Evolutionary conservation across 2,329 filamentous ascomycete species (phyloP), one percentile per base, ranked within the genome.

Genomic region (Hypomyces rosellus): DNA sequence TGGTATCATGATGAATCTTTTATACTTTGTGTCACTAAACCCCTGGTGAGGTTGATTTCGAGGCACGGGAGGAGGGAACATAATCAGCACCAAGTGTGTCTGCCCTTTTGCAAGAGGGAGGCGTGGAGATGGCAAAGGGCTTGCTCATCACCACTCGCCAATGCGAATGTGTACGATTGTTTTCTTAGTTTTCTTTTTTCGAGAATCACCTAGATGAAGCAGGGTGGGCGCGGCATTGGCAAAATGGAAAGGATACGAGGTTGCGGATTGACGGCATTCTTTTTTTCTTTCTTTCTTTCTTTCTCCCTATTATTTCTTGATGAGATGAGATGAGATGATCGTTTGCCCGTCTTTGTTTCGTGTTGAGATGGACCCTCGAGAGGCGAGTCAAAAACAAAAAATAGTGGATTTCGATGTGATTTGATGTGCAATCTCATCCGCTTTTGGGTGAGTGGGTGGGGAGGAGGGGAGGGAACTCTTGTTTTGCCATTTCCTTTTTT

Each of bases 111-210:
- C 53, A 47, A 36, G 36, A 48, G 22, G 42, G 47, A 15, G 47
- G 47, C 47, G 39, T 49, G 36, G 40, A 50, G 30, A 54, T 49
- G 53, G 38, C 34, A 46, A 50, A 53, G 49, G 43, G 45, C 25
- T 54, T 54, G 49, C 51, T 53, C 43, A 42, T 45, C 51, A 45
- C 47, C 43, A 49, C 57, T 51, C 49, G 53, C 52, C 53, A 53
- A 55, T 53, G 62, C 63, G 62, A 64, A 65, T 57, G 60, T 68
- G 65, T 68, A 68, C 65, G 62, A 68, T 68, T 66, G 64, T 65
- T 53, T 52, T 56, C 51, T 58, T 57, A 52, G 47, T 30, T 54
- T 54, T 54, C 45, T 50, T 46, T 46, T 54, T 51, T 55, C 46
- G 59, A 64, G 59, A 67, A 63, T 60, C 59, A 59, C 60, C 59